These are phyloP conservation scores for Anthoceros angustus DNA, from an alignment of 225 moss, liverwort and hornwort genomes.

Conservation along the genomic window DNA sequence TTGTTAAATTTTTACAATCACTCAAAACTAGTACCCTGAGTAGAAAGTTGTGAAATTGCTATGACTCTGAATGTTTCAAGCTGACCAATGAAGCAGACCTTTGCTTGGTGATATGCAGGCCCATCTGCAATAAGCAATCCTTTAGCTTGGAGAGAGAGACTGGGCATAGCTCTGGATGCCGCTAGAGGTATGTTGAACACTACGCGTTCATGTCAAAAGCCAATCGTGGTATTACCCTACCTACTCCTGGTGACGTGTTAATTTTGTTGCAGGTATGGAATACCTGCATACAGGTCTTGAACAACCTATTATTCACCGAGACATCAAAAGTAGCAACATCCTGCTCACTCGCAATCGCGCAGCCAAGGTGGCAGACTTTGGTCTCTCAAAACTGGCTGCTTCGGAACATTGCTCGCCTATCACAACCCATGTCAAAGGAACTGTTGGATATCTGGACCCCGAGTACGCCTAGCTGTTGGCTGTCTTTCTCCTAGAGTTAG, in stretches of 20 bases:
- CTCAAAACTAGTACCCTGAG: too few species aligned
- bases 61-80: too few species aligned
- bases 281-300: constrained; percentile 40
- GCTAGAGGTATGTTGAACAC: constrained; percentile 29
- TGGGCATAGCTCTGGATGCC: constrained; percentile 49
- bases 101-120: constrained; percentile 17
- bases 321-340: constrained; percentile 57
- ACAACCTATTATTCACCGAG: constrained; percentile 43
- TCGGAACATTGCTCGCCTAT: constrained; percentile 15
- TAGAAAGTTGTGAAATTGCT: too few species aligned
- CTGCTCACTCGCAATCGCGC: constrained; percentile 32
- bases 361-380: constrained; percentile 56
- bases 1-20: background rate
- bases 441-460: constrained; percentile 67
- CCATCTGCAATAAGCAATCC: constrained; percentile 30
- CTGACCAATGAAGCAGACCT: background rate
- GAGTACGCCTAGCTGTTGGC: constrained; percentile 23
- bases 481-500: background rate
- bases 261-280: constrained; percentile 30
- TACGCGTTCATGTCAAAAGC: background rate
- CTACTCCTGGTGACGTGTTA: background rate
- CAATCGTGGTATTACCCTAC: background rate
- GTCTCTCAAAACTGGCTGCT: constrained; percentile 27
- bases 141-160: constrained; percentile 51
- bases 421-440: constrained; percentile 30